phyloP scores from a whole-genome alignment of 768 basidiomycete species.

The Auricularia auricula-judae region DNA sequence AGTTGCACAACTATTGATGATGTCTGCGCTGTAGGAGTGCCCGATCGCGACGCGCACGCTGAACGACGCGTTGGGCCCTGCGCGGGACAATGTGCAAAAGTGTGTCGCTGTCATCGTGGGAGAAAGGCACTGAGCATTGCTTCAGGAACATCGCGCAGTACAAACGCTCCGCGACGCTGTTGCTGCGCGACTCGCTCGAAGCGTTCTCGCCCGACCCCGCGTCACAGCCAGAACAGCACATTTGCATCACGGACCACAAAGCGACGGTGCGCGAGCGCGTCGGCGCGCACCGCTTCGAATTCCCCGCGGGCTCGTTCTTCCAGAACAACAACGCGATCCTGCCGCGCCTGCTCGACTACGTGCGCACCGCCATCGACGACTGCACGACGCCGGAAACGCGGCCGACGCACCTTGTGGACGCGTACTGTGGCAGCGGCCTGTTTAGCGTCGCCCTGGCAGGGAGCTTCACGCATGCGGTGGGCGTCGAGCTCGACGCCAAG shows the following conservation, averaged over 20 bases:
- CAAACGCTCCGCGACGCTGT: conserved; percentile 79
- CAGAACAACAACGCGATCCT: conserved; percentile 97
- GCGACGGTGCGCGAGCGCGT: conserved; percentile 75
- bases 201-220: conserved; percentile 17
- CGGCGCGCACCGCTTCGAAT: conserved; percentile 73
- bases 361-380: conserved; percentile 48
- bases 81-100: conserved; percentile 60
- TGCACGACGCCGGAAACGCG: conserved; percentile 7
- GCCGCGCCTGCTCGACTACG: conserved; percentile 72
- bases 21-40: conserved; percentile 53
- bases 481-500: conserved; percentile 74
- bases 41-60: conserved; percentile 79
- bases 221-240: conserved; percentile 39
- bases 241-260: conserved; percentile 80
- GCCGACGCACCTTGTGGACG: conserved; percentile 82
- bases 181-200: conserved; percentile 76
- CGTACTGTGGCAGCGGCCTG: conserved; percentile 85
- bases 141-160: conserved; percentile 66
- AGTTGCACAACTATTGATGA: neutral
- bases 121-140: neutral
- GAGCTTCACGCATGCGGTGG: conserved; percentile 64
- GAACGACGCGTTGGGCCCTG: conserved; percentile 50
- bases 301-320: conserved; percentile 85
- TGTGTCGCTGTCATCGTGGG: conserved; percentile 20
- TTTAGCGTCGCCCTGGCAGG: conserved; percentile 78